Evolutionary conservation across 1,284 basidiomycete genomes (phyloP).

Genomic region (Puccinia polysora): DNA sequence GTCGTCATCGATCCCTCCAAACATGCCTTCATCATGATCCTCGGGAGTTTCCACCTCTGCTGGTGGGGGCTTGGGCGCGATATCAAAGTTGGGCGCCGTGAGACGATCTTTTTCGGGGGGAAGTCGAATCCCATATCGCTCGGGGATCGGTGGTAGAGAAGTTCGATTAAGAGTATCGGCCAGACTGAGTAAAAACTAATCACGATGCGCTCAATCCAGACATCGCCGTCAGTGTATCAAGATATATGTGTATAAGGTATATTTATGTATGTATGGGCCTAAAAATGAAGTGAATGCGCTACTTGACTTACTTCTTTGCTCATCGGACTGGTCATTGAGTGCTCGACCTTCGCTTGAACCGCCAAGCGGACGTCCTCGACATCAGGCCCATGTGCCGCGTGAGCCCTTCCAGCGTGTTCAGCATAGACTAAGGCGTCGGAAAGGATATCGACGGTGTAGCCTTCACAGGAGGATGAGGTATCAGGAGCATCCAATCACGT

Average conservation of each 20-base stretch:
- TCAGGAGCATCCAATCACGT: neutral
- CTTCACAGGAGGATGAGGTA: too few species aligned
- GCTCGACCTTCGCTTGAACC: slow-evolving; percentile 85
- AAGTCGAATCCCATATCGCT: slow-evolving; percentile 86
- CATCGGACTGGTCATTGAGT: slow-evolving; percentile 86
- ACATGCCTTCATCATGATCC: slow-evolving; percentile 70
- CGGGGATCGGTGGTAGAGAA: slow-evolving; percentile 85
- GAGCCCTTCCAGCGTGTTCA: slow-evolving; percentile 77
- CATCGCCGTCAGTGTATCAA: neutral
- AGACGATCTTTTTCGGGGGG: slow-evolving; percentile 77
- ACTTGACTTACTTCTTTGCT: slow-evolving; percentile 93
- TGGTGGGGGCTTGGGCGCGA: slow-evolving; percentile 79
- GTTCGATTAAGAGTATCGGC: slow-evolving; percentile 84
- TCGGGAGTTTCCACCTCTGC: slow-evolving; percentile 61
- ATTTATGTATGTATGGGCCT: too few species aligned
- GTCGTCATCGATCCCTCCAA: slow-evolving; percentile 60
- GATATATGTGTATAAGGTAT: slow-evolving; percentile 1
- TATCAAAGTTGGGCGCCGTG: slow-evolving; percentile 84
- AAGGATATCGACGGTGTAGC: slow-evolving; percentile 84
- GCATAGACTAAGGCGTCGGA: slow-evolving; percentile 86
- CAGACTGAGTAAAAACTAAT: slow-evolving; percentile 77
- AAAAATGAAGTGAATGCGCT: too few species aligned
- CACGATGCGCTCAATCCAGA: neutral
- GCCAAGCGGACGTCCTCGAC: slow-evolving; percentile 87
- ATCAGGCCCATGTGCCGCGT: slow-evolving; percentile 62